Evolutionary conservation across 345 rosid species (phyloP).

Genomic region (Sonneratia caseolaris): DNA sequence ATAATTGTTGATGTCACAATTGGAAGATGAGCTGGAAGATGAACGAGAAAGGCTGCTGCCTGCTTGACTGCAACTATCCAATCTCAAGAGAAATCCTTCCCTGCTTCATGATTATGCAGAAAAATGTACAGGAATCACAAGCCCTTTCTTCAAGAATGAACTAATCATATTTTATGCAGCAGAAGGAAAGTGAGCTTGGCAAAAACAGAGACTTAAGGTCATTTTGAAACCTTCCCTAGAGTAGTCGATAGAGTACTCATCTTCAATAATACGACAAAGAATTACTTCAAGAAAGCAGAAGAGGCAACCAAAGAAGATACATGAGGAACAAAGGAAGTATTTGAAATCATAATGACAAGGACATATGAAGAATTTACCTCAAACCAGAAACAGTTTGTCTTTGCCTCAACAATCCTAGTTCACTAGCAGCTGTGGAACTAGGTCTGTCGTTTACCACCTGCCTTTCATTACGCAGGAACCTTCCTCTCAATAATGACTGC

Average conservation of each 20-base stretch:
- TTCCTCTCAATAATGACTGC: conserved; percentile 86
- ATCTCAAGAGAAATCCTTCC: conserved; percentile 77
- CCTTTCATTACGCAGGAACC: conserved; percentile 82
- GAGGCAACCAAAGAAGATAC: neutral
- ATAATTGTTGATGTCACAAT: conserved; percentile 29
- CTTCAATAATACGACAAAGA: neutral
- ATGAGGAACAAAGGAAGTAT: neutral
- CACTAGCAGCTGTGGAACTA: conserved; percentile 61
- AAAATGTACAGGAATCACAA: neutral
- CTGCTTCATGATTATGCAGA: conserved; percentile 24
- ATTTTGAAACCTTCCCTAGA: neutral
- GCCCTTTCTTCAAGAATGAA: neutral
- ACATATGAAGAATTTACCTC: conserved; percentile 35
- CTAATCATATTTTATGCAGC: neutral
- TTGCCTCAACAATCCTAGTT: conserved; percentile 80
- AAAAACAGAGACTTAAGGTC: neutral
- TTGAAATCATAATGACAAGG: neutral
- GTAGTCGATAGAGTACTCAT: neutral
- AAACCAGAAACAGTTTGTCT: conserved; percentile 86
- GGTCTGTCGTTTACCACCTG: conserved; percentile 41
- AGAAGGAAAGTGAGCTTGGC: neutral
- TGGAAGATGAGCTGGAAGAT: conserved; percentile 56
- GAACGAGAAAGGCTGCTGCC: conserved; percentile 53
- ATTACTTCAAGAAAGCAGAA: neutral
- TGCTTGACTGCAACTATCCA: conserved; percentile 42